Conservation (phyloP, 345 rosid genomes). For the Garcia nutans region DNA sequence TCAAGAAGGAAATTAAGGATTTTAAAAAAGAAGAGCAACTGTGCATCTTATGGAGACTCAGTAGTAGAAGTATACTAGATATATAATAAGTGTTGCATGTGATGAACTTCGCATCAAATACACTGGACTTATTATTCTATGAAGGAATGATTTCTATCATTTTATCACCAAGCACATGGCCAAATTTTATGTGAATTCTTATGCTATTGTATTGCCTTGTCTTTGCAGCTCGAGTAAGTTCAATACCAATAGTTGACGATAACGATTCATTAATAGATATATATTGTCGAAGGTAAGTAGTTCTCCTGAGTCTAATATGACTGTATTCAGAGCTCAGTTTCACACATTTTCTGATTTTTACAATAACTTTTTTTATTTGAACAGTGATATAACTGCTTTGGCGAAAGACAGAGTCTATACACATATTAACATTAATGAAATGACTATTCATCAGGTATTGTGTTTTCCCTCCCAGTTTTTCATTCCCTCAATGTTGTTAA, state of each 20-base stretch:
- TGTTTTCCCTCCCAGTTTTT: not conserved
- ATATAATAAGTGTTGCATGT: not conserved
- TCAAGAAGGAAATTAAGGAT: not conserved
- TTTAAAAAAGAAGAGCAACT: no score
- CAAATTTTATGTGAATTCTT: not conserved
- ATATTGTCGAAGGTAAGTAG: conserved; percentile 33
- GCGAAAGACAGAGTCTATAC: conserved; percentile 33
- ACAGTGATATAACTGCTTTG: conserved; percentile 39
- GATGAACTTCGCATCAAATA: not conserved
- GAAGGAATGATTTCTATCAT: not conserved
- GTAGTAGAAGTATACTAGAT: not conserved
- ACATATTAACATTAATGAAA: conserved; percentile 32
- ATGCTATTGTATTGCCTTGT: not conserved
- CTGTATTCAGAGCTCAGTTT: not conserved
- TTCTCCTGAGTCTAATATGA: not conserved
- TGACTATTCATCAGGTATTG: conserved; percentile 34
- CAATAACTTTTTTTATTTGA: not conserved
- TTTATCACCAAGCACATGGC: not conserved
- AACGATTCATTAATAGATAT: conserved; percentile 32
- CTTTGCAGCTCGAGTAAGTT: conserved; percentile 35
- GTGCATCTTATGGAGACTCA: not conserved
- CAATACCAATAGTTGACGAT: conserved; percentile 34
- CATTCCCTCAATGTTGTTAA: not conserved
- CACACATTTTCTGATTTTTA: not conserved
- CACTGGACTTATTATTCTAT: not conserved